These are phyloP conservation scores for Blastomyces emzantsi DNA, from an alignment of 2,329 filamentous ascomycete species.

Conservation along the genomic window DNA sequence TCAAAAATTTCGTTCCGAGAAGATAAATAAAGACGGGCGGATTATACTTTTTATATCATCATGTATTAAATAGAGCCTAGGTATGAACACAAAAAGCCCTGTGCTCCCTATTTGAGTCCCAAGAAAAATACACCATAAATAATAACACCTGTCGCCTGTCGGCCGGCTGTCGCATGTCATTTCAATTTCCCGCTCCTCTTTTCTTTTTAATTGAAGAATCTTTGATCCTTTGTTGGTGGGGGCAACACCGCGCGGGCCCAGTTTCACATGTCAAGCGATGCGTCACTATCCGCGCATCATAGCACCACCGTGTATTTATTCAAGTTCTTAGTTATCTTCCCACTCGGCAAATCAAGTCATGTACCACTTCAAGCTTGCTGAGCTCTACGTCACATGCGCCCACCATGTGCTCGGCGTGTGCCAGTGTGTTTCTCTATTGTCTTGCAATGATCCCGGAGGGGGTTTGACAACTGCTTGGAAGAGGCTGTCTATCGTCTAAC, in stretches of 20 bases:
- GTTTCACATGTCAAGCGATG: constrained; percentile 4
- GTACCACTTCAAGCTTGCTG: background rate
- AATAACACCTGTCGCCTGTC: background rate
- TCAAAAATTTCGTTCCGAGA: background rate
- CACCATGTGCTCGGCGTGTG: background rate
- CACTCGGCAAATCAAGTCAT: background rate
- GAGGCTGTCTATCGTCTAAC: no score
- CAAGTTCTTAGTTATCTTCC: no score
- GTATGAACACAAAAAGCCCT: background rate
- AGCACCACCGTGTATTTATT: background rate
- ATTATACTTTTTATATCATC: background rate
- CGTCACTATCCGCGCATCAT: background rate
- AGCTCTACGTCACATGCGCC: constrained; percentile 2
- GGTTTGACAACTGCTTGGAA: no score
- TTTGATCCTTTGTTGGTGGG: background rate
- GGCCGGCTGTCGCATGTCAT: background rate
- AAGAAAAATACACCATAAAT: background rate
- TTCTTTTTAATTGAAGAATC: background rate
- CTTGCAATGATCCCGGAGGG: background rate
- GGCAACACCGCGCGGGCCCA: background rate
- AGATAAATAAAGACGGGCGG: background rate
- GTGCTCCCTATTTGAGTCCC: background rate
- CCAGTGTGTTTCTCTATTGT: background rate
- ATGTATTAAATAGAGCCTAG: no score
- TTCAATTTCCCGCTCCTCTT: background rate